A percentile compares a stretch with the other conserved stretches of the same genome.
These are phyloP conservation scores for Chalara sp. DNA, from an alignment of 2,329 filamentous ascomycete species.

Conservation along the genomic window DNA sequence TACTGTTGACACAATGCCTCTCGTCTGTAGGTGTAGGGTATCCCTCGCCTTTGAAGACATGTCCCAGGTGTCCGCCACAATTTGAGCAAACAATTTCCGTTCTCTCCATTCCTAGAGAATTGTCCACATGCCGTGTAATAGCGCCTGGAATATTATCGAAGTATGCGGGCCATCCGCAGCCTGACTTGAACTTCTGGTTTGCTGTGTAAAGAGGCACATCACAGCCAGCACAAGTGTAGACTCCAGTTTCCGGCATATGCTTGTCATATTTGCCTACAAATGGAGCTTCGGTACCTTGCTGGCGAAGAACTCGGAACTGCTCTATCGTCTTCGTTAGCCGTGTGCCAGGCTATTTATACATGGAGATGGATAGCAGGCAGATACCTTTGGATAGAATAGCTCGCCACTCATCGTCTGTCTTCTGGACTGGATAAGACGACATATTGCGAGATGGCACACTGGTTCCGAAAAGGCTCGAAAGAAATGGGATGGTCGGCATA, in stretches of 20 bases:
- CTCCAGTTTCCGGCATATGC: constrained; percentile 67
- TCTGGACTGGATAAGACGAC: constrained; percentile 68
- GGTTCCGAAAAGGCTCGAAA: constrained; percentile 66
- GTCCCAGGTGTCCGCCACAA: constrained; percentile 86
- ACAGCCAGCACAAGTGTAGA: constrained; percentile 86
- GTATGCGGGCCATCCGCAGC: constrained; percentile 97
- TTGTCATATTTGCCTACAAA: constrained; percentile 81
- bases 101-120: constrained; percentile 70
- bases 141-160: constrained; percentile 92
- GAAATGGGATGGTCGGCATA: constrained; percentile 73
- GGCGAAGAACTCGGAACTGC: constrained; percentile 87
- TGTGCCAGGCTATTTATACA: constrained; percentile 1
- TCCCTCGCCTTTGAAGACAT: constrained; percentile 88
- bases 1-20: constrained; percentile 92
- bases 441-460: constrained; percentile 48
- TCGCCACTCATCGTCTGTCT: constrained; percentile 79
- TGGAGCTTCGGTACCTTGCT: constrained; percentile 85
- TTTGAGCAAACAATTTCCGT: constrained; percentile 94
- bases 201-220: constrained; percentile 85
- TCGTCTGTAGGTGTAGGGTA: constrained; percentile 85
- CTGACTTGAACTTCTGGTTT: constrained; percentile 89
- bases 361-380: neutral
- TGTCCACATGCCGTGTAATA: constrained; percentile 75
- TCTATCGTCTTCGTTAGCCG: constrained; percentile 48
- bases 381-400: constrained; percentile 69